These are phyloP conservation scores for Microcyclospora tardicrescens DNA, from an alignment of 2,329 filamentous ascomycete genomes.

Conservation along the genomic window DNA sequence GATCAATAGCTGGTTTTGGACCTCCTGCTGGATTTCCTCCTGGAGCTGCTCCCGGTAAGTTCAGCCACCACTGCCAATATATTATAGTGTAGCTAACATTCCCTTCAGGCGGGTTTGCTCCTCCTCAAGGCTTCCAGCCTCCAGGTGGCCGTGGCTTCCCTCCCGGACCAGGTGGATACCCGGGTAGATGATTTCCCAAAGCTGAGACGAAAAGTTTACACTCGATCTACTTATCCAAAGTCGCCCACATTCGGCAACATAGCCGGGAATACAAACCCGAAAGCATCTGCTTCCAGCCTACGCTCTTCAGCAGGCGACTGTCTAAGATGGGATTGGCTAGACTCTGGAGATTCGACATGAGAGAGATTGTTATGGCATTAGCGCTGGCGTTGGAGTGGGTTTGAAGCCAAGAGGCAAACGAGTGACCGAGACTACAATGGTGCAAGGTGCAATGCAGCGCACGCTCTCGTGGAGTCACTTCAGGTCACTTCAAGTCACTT, in stretches of 20 bases:
- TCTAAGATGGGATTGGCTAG: not conserved
- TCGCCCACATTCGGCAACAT: not conserved
- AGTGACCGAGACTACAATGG: no score
- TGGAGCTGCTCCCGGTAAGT: not conserved
- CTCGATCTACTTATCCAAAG: not conserved
- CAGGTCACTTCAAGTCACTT: no score
- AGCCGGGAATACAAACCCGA: not conserved
- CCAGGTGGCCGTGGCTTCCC: slow-evolving; percentile 21
- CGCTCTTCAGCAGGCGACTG: not conserved
- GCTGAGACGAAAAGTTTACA: no score
- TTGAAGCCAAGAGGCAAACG: not conserved
- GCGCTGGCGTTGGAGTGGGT: slow-evolving; percentile 6
- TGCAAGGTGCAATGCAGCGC: no score
- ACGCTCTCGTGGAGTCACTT: no score
- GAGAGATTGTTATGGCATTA: slow-evolving; percentile 4
- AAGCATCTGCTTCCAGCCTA: not conserved
- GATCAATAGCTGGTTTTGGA: slow-evolving; percentile 10
- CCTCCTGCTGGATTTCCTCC: slow-evolving; percentile 2
- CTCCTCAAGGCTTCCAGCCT: slow-evolving; percentile 56
- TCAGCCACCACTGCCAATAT: not conserved
- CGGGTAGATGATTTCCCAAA: slow-evolving; percentile 12
- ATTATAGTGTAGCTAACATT: slow-evolving; percentile 39
- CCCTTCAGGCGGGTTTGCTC: slow-evolving; percentile 18
- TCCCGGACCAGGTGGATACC: slow-evolving; percentile 15
- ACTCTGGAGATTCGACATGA: not conserved